phyloP scores from a whole-genome alignment of 768 basidiomycete species.

The Tylopilus felleus region DNA sequence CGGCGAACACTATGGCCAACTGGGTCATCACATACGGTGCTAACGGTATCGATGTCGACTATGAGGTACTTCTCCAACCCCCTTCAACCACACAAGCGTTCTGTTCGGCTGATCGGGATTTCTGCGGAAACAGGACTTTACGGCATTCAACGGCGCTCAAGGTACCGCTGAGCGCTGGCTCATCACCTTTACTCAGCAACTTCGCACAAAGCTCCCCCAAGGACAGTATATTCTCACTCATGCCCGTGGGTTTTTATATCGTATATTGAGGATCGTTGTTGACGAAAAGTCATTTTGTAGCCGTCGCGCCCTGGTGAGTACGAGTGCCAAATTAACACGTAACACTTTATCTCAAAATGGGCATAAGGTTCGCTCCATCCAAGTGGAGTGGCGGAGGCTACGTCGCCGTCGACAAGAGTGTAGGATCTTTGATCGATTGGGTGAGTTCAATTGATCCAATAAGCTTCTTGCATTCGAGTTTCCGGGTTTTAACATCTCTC shows the following conservation, averaged over 20 bases:
- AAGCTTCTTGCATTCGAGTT: background rate
- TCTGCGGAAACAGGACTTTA: constrained; percentile 26
- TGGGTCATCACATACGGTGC: constrained; percentile 46
- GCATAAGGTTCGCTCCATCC: constrained; percentile 18
- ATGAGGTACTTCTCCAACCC: constrained; percentile 33
- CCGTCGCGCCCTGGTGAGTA: constrained; percentile 19
- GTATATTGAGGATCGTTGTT: background rate
- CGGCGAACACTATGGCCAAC: constrained; percentile 42
- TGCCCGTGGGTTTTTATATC: constrained; percentile 27
- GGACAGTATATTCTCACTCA: constrained; percentile 35
- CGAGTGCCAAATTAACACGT: background rate
- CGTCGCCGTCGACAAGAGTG: constrained; percentile 31
- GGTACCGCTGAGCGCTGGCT: constrained; percentile 40
- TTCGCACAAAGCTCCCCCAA: constrained; percentile 32
- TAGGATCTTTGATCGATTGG: constrained; percentile 45
- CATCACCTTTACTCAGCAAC: constrained; percentile 28
- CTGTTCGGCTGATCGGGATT: background rate
- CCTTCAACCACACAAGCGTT: background rate
- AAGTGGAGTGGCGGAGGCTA: constrained; percentile 33
- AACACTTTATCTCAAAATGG: background rate
- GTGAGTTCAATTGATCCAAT: constrained; percentile 21
- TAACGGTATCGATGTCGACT: constrained; percentile 55
- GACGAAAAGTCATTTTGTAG: background rate
- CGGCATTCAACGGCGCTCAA: constrained; percentile 29
- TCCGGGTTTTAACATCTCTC: background rate